These are phyloP conservation scores for Silene conica DNA, from an alignment of 148 eudicot species.

Conservation along the genomic window DNA sequence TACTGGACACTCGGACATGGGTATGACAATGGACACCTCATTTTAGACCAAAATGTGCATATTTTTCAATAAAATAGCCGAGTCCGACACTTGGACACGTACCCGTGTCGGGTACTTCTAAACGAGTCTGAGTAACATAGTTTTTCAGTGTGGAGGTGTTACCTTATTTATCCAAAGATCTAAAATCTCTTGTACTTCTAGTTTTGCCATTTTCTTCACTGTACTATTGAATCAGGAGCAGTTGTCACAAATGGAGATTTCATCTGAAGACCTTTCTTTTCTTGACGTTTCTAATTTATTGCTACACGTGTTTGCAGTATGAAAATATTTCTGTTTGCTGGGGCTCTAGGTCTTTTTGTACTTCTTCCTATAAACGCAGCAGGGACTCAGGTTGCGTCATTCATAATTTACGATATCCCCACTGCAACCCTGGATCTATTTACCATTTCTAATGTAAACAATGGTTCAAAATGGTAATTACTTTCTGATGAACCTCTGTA, in stretches of 20 bases:
- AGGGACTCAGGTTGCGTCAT: slow-evolving; percentile 48
- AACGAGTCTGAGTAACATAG: no score
- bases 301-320: slow-evolving; percentile 42
- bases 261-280: not conserved
- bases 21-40: no score
- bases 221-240: no score
- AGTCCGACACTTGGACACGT: no score
- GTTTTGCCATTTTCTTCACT: no score
- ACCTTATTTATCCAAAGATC: no score
- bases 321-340: slow-evolving; percentile 52
- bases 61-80: no score
- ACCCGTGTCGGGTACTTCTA: no score
- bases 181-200: no score
- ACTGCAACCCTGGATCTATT: slow-evolving; percentile 58
- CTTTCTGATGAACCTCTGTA: not conserved
- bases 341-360: slow-evolving; percentile 63
- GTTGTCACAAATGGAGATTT: not conserved
- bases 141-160: no score
- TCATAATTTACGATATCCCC: slow-evolving; percentile 49
- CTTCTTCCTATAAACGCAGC: slow-evolving; percentile 71
- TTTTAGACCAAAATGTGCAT: no score
- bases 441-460: slow-evolving; percentile 67
- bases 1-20: no score
- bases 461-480: slow-evolving; percentile 62
- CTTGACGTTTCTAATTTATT: slow-evolving; percentile 10